These are phyloP conservation scores for Nicotiana paniculata DNA, from an alignment of 257 asterid genomes.

Conservation along the genomic window DNA sequence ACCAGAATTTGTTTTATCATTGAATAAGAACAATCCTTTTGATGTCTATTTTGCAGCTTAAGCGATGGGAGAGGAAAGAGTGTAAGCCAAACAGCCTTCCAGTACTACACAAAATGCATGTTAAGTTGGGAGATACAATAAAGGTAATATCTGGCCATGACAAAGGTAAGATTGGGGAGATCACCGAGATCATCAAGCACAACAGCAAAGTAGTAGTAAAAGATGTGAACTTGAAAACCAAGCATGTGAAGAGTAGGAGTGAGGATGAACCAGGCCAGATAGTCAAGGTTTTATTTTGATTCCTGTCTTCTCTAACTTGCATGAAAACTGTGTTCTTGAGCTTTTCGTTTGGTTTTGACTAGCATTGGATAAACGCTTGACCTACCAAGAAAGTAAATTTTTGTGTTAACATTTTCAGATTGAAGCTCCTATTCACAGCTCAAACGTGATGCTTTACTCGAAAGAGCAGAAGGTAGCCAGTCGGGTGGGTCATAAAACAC, in stretches of 20 bases:
- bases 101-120: constrained; percentile 83
- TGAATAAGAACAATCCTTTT: background rate
- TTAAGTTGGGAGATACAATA: constrained; percentile 80
- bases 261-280: constrained; percentile 88
- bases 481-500: constrained; percentile 83
- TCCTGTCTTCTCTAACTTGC: background rate
- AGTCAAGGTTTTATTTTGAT: constrained; percentile 47
- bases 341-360: background rate
- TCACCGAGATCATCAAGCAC: constrained; percentile 58
- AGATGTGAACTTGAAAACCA: constrained; percentile 89
- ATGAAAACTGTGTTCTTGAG: background rate
- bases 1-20: background rate
- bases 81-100: constrained; percentile 98
- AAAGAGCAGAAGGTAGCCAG: constrained; percentile 70
- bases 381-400: background rate
- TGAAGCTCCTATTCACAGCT: constrained; percentile 95
- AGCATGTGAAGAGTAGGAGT: constrained; percentile 78
- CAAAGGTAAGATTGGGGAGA: constrained; percentile 83
- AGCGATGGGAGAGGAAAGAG: constrained; percentile 88
- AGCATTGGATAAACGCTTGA: background rate
- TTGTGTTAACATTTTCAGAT: constrained; percentile 36
- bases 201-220: constrained; percentile 63
- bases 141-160: constrained; percentile 91
- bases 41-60: constrained; percentile 40
- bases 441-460: constrained; percentile 97